Percentiles rank a stretch among this genome's conserved stretches.
Evolutionary conservation across 2,329 filamentous ascomycete genomes (phyloP).

Genomic region (Ilyonectria robusta): DNA sequence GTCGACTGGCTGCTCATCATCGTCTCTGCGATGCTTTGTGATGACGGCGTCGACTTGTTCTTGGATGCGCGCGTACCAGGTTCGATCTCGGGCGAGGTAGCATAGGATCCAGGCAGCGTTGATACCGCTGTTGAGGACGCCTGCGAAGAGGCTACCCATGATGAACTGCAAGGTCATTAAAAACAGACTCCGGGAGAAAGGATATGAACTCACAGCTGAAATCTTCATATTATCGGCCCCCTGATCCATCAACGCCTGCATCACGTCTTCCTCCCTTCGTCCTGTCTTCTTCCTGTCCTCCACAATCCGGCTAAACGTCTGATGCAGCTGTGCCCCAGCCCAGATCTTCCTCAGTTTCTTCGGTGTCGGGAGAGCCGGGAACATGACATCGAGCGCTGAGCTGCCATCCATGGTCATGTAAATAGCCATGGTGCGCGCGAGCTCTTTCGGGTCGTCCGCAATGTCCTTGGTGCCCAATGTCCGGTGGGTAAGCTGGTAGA

Average conservation of each 20-base stretch:
- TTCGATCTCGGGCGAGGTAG: conserved; percentile 61
- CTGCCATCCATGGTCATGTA: conserved; percentile 63
- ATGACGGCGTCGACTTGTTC: conserved; percentile 63
- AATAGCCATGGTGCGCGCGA: conserved; percentile 58
- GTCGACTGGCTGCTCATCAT: conserved; percentile 51
- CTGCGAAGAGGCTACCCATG: conserved; percentile 68
- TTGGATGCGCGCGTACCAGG: conserved; percentile 62
- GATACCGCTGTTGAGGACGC: conserved; percentile 70
- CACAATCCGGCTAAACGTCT: conserved; percentile 63
- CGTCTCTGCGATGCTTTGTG: conserved; percentile 55
- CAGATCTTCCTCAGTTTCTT: conserved; percentile 59
- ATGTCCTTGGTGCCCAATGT: conserved; percentile 68
- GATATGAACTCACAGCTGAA: conserved; percentile 52
- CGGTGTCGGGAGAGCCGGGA: conserved; percentile 65
- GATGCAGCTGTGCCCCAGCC: conserved; percentile 63
- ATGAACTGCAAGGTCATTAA: conserved; percentile 58
- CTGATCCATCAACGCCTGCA: conserved; percentile 68
- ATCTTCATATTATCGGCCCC: conserved; percentile 61
- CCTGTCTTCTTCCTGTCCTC: conserved; percentile 60
- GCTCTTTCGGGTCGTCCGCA: conserved; percentile 59
- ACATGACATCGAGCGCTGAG: conserved; percentile 63
- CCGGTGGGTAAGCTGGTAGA: conserved; percentile 71
- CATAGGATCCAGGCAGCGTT: conserved; percentile 68
- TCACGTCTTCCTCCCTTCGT: conserved; percentile 61
- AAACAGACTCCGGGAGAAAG: not conserved